Conservation (phyloP, 768 basidiomycete genomes). For the Lactifluus volemus region DNA sequence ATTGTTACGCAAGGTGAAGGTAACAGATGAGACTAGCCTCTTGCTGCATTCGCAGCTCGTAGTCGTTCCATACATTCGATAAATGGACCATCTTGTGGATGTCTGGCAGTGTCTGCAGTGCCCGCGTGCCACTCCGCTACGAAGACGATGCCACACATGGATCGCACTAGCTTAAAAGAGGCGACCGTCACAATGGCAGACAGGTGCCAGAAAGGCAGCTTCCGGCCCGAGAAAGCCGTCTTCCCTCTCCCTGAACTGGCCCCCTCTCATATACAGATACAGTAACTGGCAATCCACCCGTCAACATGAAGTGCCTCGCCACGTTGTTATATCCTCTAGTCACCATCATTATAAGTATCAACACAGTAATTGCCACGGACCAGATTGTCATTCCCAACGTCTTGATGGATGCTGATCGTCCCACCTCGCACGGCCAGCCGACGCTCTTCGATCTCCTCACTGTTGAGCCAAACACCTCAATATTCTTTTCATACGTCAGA, state of each 20-base stretch:
- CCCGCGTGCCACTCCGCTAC: slow-evolving; percentile 26
- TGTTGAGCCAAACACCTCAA: slow-evolving; percentile 63
- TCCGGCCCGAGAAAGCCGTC: not conserved
- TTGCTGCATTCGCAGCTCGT: slow-evolving; percentile 41
- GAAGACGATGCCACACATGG: slow-evolving; percentile 70
- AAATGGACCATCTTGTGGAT: slow-evolving; percentile 19
- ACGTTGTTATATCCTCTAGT: not conserved
- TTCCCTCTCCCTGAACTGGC: too few species aligned
- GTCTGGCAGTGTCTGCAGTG: slow-evolving; percentile 6
- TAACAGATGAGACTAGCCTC: slow-evolving; percentile 37
- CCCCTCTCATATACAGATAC: not conserved
- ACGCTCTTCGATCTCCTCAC: slow-evolving; percentile 71
- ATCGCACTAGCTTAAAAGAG: not conserved
- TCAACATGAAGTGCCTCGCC: slow-evolving; percentile 5
- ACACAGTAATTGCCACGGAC: not conserved
- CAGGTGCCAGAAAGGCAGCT: too few species aligned
- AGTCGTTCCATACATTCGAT: slow-evolving; percentile 28
- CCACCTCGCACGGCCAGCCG: slow-evolving; percentile 27
- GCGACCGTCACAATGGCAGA: too few species aligned
- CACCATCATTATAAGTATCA: not conserved
- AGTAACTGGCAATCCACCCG: too few species aligned
- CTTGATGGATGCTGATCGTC: not conserved
- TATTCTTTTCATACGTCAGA: slow-evolving; percentile 78
- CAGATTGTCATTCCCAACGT: slow-evolving; percentile 1
- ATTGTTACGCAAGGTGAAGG: not conserved